A percentile compares a stretch with the other conserved stretches of the same genome.
These are phyloP conservation scores for Steccherinum ochraceum DNA, from an alignment of 768 basidiomycete species.

Conservation along the genomic window DNA sequence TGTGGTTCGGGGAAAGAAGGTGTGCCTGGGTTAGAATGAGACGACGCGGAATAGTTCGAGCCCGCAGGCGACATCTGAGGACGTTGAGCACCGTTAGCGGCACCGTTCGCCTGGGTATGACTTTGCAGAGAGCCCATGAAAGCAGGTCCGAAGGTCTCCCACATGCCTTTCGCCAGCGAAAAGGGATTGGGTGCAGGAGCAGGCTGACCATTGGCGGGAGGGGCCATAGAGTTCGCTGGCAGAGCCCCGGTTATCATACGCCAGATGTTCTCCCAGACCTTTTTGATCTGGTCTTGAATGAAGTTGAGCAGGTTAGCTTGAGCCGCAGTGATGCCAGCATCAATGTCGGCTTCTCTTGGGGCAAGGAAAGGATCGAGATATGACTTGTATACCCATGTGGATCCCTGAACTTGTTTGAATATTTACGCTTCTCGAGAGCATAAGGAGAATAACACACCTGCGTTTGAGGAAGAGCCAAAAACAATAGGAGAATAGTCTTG, in stretches of 20 bases:
- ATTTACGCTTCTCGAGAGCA: conserved; percentile 8
- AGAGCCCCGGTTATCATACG: conserved; percentile 36
- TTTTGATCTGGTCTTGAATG: conserved; percentile 41
- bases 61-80: conserved; percentile 1
- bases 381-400: conserved; percentile 54
- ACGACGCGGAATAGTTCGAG: conserved; percentile 6
- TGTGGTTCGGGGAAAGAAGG: conserved; percentile 38
- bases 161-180: conserved; percentile 15
- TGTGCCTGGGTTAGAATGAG: conserved; percentile 5
- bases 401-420: conserved; percentile 40
- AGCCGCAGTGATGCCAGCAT: conserved; percentile 48
- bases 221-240: conserved; percentile 8
- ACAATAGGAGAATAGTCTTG: conserved; percentile 62
- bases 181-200: conserved; percentile 18
- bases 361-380: conserved; percentile 57
- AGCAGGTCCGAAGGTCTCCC: conserved; percentile 35
- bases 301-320: conserved; percentile 52
- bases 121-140: conserved; percentile 25
- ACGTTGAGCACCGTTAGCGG: conserved; percentile 4
- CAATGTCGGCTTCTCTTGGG: conserved; percentile 54
- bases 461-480: conserved; percentile 62
- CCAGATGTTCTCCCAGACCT: conserved; percentile 42
- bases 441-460: conserved; percentile 39
- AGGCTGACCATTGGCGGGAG: conserved; percentile 17
- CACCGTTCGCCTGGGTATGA: conserved; percentile 5